phyloP scores from a whole-genome alignment of 192 early-diverging fungal species.

The Coemansia sp. region DNA sequence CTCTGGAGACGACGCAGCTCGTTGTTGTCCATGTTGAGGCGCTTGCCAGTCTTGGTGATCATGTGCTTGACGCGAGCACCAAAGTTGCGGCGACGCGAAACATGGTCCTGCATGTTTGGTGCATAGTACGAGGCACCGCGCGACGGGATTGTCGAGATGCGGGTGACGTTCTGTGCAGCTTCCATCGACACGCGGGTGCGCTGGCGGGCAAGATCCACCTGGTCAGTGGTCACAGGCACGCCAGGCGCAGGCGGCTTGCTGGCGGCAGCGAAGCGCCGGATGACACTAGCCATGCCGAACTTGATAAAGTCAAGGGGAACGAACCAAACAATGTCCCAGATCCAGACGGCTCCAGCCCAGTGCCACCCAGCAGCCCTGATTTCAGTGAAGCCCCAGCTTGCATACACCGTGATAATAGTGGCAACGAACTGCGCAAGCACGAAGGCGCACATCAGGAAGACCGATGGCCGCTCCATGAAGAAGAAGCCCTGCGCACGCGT shows the following conservation, averaged over 20 bases:
- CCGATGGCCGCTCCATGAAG: constrained; percentile 71
- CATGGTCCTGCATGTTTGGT: constrained; percentile 57
- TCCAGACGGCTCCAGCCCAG: constrained; percentile 74
- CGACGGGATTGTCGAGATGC: constrained; percentile 63
- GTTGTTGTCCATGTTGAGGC: constrained; percentile 60
- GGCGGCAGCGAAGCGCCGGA: constrained; percentile 57
- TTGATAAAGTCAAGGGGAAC: constrained; percentile 77
- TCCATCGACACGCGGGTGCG: constrained; percentile 57
- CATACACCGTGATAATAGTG: constrained; percentile 81
- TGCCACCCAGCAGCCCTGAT: constrained; percentile 73
- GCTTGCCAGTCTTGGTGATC: constrained; percentile 58
- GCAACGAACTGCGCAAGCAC: constrained; percentile 71
- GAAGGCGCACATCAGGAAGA: constrained; percentile 66
- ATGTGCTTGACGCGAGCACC: constrained; percentile 50
- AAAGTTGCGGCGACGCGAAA: constrained; percentile 59
- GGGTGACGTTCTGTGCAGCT: constrained; percentile 57
- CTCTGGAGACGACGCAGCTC: constrained; percentile 75
- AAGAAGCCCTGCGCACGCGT: constrained; percentile 77
- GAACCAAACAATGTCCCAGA: constrained; percentile 82
- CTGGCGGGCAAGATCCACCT: constrained; percentile 57
- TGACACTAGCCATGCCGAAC: constrained; percentile 63
- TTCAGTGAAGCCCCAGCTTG: constrained; percentile 75
- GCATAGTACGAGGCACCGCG: constrained; percentile 63
- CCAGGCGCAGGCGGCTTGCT: constrained; percentile 36
- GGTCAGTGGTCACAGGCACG: constrained; percentile 25